phyloP scores from a whole-genome alignment of 352 stramenopile species.

The Globisporangium alternatum region DNA sequence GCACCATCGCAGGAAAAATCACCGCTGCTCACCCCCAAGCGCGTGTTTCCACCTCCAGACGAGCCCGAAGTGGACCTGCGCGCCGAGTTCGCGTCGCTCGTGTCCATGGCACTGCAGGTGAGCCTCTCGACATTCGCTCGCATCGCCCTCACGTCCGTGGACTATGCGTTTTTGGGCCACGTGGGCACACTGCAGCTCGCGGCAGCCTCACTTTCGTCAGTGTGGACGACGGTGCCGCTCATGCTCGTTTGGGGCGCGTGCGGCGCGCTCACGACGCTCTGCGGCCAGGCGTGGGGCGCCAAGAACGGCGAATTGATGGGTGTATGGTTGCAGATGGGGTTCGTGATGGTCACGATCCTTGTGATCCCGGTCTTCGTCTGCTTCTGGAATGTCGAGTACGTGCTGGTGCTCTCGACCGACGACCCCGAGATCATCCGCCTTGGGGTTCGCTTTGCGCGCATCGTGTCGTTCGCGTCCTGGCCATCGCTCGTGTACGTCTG shows the following conservation, averaged over 20 bases:
- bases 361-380: conserved; percentile 33
- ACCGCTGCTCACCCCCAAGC: not conserved
- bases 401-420: conserved; percentile 37
- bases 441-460: conserved; percentile 39
- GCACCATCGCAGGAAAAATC: conserved; percentile 13
- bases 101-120: not conserved
- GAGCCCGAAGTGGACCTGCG: conserved; percentile 50
- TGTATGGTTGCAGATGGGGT: conserved; percentile 71
- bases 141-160: not conserved
- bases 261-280: conserved; percentile 68
- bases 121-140: not conserved
- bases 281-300: conserved; percentile 70
- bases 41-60: not conserved
- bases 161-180: conserved; percentile 62
- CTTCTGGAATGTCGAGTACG: conserved; percentile 39
- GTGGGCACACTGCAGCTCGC: conserved; percentile 61
- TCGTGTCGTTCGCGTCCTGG: not conserved
- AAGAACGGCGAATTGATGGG: conserved; percentile 60
- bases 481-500: not conserved
- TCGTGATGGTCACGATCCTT: conserved; percentile 41
- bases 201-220: conserved; percentile 46
- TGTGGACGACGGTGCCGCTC: not conserved
- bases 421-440: conserved; percentile 57
- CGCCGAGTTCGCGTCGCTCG: conserved; percentile 51
- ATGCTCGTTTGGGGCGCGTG: conserved; percentile 58